These are phyloP conservation scores for Miamiensis avidus DNA, from an alignment of 169 alveolate genomes.

Conservation along the genomic window DNA sequence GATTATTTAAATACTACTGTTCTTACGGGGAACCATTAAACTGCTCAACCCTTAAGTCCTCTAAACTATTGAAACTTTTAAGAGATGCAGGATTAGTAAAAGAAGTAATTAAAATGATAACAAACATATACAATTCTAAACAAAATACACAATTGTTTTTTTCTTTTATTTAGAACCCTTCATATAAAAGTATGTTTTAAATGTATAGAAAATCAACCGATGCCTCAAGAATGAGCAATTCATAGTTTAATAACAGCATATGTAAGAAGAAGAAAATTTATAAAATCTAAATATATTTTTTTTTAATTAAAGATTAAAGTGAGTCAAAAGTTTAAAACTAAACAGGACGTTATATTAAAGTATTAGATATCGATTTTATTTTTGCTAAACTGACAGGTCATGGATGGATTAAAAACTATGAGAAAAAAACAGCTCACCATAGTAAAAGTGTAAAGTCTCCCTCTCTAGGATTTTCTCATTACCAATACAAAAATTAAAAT, in stretches of 20 bases:
- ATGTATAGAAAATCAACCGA: no score
- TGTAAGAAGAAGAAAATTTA: no score
- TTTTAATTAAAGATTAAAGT: no score
- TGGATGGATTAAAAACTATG: constrained; percentile 8
- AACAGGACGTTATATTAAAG: neutral
- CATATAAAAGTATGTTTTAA: no score
- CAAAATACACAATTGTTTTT: no score
- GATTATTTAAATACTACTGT: constrained; percentile 13
- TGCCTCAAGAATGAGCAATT: no score
- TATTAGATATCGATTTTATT: constrained; percentile 16
- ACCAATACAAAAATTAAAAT: constrained; percentile 11
- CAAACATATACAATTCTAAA: no score
- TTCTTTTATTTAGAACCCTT: no score
- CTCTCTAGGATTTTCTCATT: constrained; percentile 4
- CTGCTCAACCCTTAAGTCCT: neutral
- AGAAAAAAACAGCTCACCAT: neutral
- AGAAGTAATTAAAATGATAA: constrained; percentile 2
- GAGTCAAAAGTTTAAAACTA: neutral
- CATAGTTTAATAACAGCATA: no score
- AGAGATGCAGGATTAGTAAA: constrained; percentile 10
- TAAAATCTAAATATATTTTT: no score
- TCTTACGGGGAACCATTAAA: constrained; percentile 19
- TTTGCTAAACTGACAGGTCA: constrained; percentile 11
- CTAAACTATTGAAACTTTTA: neutral
- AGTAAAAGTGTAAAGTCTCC: constrained; percentile 1